Evolutionary conservation across 148 eudicot species (phyloP).

Genomic region (Cornus controversa): DNA sequence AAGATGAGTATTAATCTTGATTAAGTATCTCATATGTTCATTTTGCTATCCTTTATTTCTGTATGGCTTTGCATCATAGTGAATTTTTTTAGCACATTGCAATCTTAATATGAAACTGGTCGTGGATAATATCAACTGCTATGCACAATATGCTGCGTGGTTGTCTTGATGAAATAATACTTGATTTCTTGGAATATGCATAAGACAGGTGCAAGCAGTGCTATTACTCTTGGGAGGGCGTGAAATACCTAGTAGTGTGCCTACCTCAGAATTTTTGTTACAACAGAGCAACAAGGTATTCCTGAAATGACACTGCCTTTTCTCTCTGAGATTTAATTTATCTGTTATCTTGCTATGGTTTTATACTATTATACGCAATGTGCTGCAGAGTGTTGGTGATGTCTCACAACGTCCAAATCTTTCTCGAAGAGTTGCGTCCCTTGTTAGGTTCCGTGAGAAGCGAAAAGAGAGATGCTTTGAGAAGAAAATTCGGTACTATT

Average conservation of each 20-base stretch:
- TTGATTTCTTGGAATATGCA: conserved; percentile 4
- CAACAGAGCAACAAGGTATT: conserved; percentile 38
- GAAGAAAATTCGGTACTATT: conserved; percentile 53
- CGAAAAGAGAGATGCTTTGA: conserved; percentile 57
- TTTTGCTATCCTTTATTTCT: not conserved
- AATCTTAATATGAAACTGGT: not conserved
- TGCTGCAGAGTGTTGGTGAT: conserved; percentile 32
- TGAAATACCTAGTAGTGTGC: conserved; percentile 42
- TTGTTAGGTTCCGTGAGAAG: conserved; percentile 51
- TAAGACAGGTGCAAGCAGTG: conserved; percentile 70
- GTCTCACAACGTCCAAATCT: conserved; percentile 25
- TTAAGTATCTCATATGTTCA: too few species aligned
- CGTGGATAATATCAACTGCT: not conserved
- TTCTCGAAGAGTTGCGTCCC: conserved; percentile 46
- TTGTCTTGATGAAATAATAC: not conserved
- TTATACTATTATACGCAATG: not conserved
- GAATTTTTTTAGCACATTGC: not conserved
- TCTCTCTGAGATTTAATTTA: not conserved
- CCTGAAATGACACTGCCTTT: not conserved
- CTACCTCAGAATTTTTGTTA: conserved; percentile 34
- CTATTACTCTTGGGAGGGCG: conserved; percentile 63
- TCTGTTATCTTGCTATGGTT: not conserved
- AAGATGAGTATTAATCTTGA: too few species aligned
- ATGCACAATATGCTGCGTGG: not conserved
- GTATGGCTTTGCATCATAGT: not conserved